These are phyloP conservation scores for Vitis riparia DNA, from an alignment of 164 flowering plant species.

Conservation along the genomic window DNA sequence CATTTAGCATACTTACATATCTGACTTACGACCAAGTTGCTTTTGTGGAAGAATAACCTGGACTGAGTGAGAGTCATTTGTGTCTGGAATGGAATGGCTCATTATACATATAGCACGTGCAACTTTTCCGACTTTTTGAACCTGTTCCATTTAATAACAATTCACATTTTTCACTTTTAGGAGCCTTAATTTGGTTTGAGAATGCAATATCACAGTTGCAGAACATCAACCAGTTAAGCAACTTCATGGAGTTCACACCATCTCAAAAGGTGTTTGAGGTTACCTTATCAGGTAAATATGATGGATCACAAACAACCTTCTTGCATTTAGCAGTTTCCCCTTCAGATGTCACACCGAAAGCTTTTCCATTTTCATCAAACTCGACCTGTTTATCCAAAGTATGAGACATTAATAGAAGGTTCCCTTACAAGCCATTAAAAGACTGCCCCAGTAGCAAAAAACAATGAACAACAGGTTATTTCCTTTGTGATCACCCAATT, in stretches of 20 bases:
- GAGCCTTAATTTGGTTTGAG: background rate
- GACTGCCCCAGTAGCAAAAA: background rate
- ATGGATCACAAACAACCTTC: conserved; percentile 96
- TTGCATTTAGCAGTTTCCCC: conserved; percentile 99
- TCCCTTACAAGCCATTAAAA: background rate
- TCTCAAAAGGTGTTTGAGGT: background rate
- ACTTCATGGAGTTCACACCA: background rate
- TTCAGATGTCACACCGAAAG: conserved; percentile 85
- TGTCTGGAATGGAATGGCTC: conserved; percentile 94
- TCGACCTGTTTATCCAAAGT: conserved; percentile 54
- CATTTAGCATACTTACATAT: conserved; percentile 55
- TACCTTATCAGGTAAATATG: conserved; percentile 88
- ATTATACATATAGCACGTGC: conserved; percentile 93
- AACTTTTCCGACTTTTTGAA: conserved; percentile 81
- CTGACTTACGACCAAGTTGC: conserved; percentile 95
- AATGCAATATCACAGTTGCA: background rate
- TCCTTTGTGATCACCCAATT: background rate
- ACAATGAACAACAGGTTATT: background rate
- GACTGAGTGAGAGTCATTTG: conserved; percentile 82
- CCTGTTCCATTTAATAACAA: conserved; percentile 41
- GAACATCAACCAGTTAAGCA: background rate
- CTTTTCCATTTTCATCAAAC: conserved; percentile 78
- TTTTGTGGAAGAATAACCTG: conserved; percentile 96
- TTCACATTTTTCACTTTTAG: background rate
- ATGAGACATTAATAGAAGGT: conserved; percentile 1